phyloP scores from a whole-genome alignment of 176 grass and related monocot genomes.

The Avena sativa region DNA sequence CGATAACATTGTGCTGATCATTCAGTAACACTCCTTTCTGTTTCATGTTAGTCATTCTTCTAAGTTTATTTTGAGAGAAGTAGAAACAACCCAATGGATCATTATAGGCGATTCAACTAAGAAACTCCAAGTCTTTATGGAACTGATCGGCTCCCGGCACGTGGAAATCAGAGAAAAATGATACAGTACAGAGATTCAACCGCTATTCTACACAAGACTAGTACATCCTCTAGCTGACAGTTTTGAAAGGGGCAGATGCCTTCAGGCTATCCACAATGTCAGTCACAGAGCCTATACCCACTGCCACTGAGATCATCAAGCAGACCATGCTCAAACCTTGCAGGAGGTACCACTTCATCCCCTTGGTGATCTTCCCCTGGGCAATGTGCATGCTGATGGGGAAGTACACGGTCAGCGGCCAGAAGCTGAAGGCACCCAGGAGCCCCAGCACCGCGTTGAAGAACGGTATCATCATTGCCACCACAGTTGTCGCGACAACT shows the following conservation, averaged over 20 bases:
- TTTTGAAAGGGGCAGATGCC: constrained; percentile 60
- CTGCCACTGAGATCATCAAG: constrained; percentile 64
- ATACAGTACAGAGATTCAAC: constrained; percentile 25
- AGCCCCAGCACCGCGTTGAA: constrained; percentile 85
- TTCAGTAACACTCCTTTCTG: constrained; percentile 11
- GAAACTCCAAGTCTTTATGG: constrained; percentile 4
- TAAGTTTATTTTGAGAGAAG: constrained; percentile 39
- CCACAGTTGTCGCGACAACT: constrained; percentile 61
- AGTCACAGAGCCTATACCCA: constrained; percentile 71
- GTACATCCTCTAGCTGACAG: constrained; percentile 46
- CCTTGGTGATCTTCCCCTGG: constrained; percentile 56
- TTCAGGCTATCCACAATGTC: constrained; percentile 71
- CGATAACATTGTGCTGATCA: neutral
- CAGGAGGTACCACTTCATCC: constrained; percentile 61
- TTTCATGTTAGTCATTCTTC: neutral
- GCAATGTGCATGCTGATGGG: constrained; percentile 86
- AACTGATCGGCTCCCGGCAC: neutral
- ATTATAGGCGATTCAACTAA: neutral
- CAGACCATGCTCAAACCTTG: constrained; percentile 63
- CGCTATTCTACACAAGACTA: constrained; percentile 39
- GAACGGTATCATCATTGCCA: constrained; percentile 83
- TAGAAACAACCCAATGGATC: constrained; percentile 22
- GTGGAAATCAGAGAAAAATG: constrained; percentile 21
- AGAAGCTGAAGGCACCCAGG: constrained; percentile 83
- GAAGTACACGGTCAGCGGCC: constrained; percentile 86